phyloP scores from a whole-genome alignment of 805 yeast genomes.

The Monosporozyma siamensis region DNA sequence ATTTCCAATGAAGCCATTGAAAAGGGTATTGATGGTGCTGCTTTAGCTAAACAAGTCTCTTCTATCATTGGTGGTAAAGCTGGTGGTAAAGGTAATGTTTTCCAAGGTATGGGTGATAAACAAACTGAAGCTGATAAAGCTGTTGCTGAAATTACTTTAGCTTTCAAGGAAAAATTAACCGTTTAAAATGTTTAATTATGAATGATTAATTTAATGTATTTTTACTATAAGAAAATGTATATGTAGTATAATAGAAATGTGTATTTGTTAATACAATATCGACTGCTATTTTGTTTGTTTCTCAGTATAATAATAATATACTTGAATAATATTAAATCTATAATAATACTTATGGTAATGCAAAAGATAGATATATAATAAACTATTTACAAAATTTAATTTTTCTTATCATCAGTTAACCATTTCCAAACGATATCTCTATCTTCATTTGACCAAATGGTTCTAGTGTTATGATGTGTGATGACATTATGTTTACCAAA shows the following conservation, averaged over 20 bases:
- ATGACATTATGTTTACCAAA: not conserved
- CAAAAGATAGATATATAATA: not conserved
- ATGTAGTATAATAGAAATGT: no score
- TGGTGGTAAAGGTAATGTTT: conserved; percentile 95
- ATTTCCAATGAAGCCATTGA: conserved; percentile 61
- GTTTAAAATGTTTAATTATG: conserved; percentile 7
- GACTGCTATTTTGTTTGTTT: no score
- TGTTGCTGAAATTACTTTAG: conserved; percentile 53
- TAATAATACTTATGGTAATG: not conserved
- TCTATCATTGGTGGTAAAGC: conserved; percentile 87
- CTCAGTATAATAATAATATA: not conserved
- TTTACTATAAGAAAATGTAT: not conserved
- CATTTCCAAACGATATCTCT: conserved; percentile 48
- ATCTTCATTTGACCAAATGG: conserved; percentile 22
- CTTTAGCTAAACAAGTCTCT: conserved; percentile 63
- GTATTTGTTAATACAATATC: no score
- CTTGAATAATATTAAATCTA: not conserved
- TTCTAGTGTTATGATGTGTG: conserved; percentile 1
- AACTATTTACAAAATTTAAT: not conserved
- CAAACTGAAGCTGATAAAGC: conserved; percentile 63
- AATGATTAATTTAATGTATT: not conserved
- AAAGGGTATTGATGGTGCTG: conserved; percentile 67
- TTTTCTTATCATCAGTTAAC: conserved; percentile 38
- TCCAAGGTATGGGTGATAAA: conserved; percentile 94
- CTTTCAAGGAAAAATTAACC: conserved; percentile 49